Percentiles rank a stretch among this genome's conserved stretches.
Conservation (phyloP, 257 asterid genomes). For the Schizonepeta tenuifolia region DNA sequence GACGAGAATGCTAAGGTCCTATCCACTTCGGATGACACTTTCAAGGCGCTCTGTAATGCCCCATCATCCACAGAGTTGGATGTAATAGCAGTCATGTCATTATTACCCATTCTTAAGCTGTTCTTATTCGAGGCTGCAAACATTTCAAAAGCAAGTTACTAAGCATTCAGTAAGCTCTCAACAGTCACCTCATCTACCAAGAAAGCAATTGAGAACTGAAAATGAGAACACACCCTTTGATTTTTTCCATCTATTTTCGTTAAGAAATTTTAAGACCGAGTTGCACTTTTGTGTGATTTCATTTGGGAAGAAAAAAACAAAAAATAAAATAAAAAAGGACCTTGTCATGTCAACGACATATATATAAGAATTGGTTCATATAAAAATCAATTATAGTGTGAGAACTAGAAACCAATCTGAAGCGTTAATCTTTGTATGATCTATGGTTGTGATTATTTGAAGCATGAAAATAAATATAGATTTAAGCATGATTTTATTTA, state of each 20-base stretch:
- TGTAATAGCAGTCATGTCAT: constrained; percentile 24
- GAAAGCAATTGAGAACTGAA: neutral
- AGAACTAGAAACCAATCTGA: too few relatives aligned
- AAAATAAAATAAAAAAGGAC: too few relatives aligned
- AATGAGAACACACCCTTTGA: neutral
- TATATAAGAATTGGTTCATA: too few relatives aligned
- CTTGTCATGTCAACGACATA: too few relatives aligned
- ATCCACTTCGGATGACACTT: constrained; percentile 48
- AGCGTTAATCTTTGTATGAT: too few relatives aligned
- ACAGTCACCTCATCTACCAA: constrained; percentile 9
- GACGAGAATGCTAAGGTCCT: constrained; percentile 56
- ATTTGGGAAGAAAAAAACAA: too few relatives aligned
- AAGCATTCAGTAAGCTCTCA: neutral
- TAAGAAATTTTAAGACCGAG: neutral
- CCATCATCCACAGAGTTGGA: constrained; percentile 32
- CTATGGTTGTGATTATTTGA: too few relatives aligned
- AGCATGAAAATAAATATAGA: too few relatives aligned
- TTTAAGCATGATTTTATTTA: too few relatives aligned
- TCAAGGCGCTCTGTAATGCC: constrained; percentile 39
- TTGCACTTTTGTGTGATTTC: constrained; percentile 3
- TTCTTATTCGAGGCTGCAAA: constrained; percentile 23
- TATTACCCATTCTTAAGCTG: constrained; percentile 28
- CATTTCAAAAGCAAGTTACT: neutral
- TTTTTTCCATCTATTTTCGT: constrained; percentile 3
- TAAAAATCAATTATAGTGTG: too few relatives aligned